Base-by-base conservation (phyloP, 2,329 filamentous ascomycete species). In the Aulographum hederae region DNA sequence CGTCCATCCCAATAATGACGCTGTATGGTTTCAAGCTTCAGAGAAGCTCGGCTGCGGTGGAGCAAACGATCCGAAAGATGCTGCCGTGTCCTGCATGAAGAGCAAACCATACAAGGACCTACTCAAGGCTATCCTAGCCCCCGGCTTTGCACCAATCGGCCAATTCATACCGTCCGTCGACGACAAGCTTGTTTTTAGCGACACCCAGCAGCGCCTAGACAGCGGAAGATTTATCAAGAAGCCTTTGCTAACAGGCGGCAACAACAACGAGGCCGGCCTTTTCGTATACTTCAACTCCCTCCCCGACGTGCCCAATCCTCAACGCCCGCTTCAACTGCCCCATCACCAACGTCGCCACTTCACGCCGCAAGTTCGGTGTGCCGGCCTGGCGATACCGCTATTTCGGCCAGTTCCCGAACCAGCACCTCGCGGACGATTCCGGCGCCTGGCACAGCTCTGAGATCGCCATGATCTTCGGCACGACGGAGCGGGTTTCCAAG, bases 51-150 rank as follows among this genome's bases (percentile, higher is more conserved):
- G 21, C 10, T 25, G 21, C 21, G 21, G 21, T 13, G 21, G 21
- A 10, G 21, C 21, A 12, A n/a, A n/a, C n/a, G 21, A 25, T 10
- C 10, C 10, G 21, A 13, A 13, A 10, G 13, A 25, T 13, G 36
- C 34, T 10, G 26, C 27, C 11, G 23, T 45, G 4, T 18, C 26
- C 2, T 47, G 44, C 30, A 45, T 45, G 43, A 39, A 40, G 20
- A 30, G 20, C 6, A 31, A 38, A 32, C 41, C 37, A 23, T 25
- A 10, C 21, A 10, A 25, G 21, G 21, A 25, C 21, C 10, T 25
- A 10, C 21, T 25, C 13, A 13, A 25, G 10, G 21, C 21, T 10
- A 10, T 13, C 21, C 10, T 10, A 25, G 13, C 21, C 21, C 21
- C 21, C 21, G 21, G 21, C 10, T 13, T 25, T 13, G n/a, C n/a